phyloP scores from a whole-genome alignment of 176 grass and related monocot genomes.

The Zea luxurians region DNA sequence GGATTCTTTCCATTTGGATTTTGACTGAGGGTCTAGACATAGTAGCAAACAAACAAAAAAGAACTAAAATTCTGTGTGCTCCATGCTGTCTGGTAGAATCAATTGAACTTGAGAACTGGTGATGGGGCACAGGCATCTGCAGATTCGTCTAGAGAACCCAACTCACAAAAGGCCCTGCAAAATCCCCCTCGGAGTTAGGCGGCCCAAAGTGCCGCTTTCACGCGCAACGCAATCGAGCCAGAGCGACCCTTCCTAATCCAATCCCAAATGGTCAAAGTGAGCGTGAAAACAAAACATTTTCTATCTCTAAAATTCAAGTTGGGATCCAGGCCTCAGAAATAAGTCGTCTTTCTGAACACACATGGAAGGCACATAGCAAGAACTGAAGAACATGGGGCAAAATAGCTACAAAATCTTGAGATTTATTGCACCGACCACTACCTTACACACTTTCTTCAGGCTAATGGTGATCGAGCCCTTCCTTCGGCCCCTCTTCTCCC shows the following conservation, averaged over 20 bases:
- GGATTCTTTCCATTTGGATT: too few relatives aligned
- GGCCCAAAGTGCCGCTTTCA: too few relatives aligned
- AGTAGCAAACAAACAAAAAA: too few relatives aligned
- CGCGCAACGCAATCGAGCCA: too few relatives aligned
- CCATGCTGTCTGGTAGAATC: too few relatives aligned
- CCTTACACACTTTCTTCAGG: conserved; percentile 93
- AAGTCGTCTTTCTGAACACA: neutral
- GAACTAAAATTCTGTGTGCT: too few relatives aligned
- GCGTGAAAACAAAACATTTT: neutral
- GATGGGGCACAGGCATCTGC: too few relatives aligned
- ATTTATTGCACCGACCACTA: conserved; percentile 11
- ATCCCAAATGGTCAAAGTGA: neutral
- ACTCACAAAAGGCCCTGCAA: too few relatives aligned
- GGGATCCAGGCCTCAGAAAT: neutral
- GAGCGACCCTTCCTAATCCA: neutral
- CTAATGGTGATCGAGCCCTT: conserved; percentile 76
- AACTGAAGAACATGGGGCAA: neutral
- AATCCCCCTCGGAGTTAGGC: too few relatives aligned
- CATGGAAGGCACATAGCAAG: neutral
- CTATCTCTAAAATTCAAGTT: neutral
- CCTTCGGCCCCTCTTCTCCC: conserved; percentile 41
- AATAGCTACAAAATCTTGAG: neutral
- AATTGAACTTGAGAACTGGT: too few relatives aligned
- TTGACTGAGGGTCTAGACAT: too few relatives aligned
- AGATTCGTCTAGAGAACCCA: too few relatives aligned